Conservation (phyloP, 2,329 filamentous ascomycete genomes). For the Claviceps cyperi region DNA sequence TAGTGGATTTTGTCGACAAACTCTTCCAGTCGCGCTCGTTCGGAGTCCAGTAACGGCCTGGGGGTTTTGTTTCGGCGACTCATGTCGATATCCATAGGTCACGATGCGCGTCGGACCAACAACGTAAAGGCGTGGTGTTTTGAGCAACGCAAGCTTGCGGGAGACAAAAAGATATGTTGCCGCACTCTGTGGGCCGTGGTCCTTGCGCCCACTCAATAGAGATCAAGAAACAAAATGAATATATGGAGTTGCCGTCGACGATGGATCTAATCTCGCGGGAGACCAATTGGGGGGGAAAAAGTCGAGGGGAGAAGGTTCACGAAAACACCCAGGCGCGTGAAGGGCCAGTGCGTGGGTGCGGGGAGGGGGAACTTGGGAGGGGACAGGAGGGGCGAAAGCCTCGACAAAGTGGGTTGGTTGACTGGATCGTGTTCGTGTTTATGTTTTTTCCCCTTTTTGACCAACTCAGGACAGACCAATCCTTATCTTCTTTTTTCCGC, state of each 20-base stretch:
- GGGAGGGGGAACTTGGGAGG: neutral
- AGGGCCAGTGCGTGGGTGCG: constrained; percentile 7
- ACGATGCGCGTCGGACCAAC: constrained; percentile 1
- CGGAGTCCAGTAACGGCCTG: constrained; percentile 62
- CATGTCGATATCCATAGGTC: constrained; percentile 51
- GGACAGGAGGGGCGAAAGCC: constrained; percentile 4
- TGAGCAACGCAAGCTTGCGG: neutral
- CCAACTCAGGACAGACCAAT: neutral
- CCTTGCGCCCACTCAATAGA: neutral
- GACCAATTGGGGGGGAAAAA: neutral
- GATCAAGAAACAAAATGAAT: neutral
- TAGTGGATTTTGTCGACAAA: constrained; percentile 93
- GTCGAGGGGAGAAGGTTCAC: constrained; percentile 1
- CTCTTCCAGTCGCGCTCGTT: constrained; percentile 75
- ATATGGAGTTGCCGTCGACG: neutral
- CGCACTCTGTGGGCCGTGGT: neutral
- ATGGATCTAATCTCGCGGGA: neutral
- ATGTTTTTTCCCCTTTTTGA: neutral
- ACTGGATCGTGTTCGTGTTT: constrained; percentile 4
- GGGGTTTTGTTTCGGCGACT: constrained; percentile 77
- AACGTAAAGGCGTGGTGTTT: constrained; percentile 4
- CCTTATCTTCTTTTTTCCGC: neutral
- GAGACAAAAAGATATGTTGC: neutral
- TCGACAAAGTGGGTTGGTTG: constrained; percentile 4
- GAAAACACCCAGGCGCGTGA: constrained; percentile 5